Evolutionary conservation across 2,329 filamentous ascomycete species (phyloP).

Genomic region (Fusarium aywerte): DNA sequence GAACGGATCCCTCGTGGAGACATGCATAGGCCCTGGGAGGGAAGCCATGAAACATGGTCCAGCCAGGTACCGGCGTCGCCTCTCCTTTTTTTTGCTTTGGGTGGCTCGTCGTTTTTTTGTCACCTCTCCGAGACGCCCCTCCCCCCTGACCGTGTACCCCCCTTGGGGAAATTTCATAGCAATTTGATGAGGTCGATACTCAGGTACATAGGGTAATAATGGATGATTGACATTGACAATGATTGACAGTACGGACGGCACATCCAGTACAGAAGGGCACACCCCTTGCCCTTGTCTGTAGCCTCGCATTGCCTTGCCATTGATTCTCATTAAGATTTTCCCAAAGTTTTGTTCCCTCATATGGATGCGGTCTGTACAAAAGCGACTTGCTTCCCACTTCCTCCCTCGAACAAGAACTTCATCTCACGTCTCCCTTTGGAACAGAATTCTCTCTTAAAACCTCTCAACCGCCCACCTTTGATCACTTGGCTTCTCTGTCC

Average conservation of each 20-base stretch:
- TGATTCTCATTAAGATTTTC: conserved; percentile 25
- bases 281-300: conserved; percentile 29
- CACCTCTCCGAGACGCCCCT: conserved; percentile 29
- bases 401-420: conserved; percentile 36
- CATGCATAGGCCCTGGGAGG: conserved; percentile 34
- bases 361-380: conserved; percentile 38
- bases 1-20: conserved; percentile 37
- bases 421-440: conserved; percentile 37
- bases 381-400: conserved; percentile 39
- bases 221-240: conserved; percentile 16
- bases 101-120: conserved; percentile 34
- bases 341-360: conserved; percentile 18
- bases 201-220: conserved; percentile 29
- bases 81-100: conserved; percentile 36
- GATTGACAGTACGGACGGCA: conserved; percentile 13
- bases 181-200: conserved; percentile 40
- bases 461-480: conserved; percentile 1
- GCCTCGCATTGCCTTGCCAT: conserved; percentile 16
- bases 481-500: neutral
- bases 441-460: conserved; percentile 31
- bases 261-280: conserved; percentile 1
- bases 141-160: conserved; percentile 19
- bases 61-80: conserved; percentile 32
- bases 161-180: conserved; percentile 32
- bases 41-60: conserved; percentile 41